Evolutionary conservation across 352 stramenopile species (phyloP).

Genomic region (Saprolegnia parasitica): DNA sequence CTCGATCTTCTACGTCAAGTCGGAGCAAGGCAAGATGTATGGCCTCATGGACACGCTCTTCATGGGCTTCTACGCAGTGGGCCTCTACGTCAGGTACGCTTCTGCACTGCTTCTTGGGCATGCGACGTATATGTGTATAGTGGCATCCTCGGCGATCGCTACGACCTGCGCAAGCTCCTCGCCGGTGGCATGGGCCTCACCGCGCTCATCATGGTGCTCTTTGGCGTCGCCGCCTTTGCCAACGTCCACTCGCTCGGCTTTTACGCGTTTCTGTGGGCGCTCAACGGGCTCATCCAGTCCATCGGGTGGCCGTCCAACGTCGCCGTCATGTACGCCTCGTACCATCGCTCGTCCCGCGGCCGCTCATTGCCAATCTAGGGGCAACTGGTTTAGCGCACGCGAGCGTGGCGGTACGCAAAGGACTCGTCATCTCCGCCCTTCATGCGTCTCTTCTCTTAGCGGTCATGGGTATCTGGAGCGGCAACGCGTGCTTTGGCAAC

Average conservation of each 20-base stretch:
- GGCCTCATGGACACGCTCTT: slow-evolving; percentile 77
- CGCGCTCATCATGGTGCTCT: slow-evolving; percentile 47
- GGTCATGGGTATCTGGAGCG: slow-evolving; percentile 94
- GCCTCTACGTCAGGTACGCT: slow-evolving; percentile 59
- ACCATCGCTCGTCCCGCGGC: slow-evolving; percentile 59
- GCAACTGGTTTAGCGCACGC: slow-evolving; percentile 88
- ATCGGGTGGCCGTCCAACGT: slow-evolving; percentile 71
- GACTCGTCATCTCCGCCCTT: slow-evolving; percentile 4
- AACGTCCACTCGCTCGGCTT: slow-evolving; percentile 65
- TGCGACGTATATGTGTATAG: slow-evolving; percentile 30
- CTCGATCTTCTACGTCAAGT: slow-evolving; percentile 47
- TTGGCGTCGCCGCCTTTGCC: slow-evolving; percentile 53
- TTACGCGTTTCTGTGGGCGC: slow-evolving; percentile 61
- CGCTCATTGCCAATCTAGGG: slow-evolving; percentile 80
- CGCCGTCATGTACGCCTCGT: slow-evolving; percentile 62
- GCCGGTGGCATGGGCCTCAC: slow-evolving; percentile 66
- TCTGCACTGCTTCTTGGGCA: neutral
- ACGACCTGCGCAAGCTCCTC: slow-evolving; percentile 66
- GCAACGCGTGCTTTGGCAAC: slow-evolving; percentile 95
- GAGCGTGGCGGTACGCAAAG: slow-evolving; percentile 51
- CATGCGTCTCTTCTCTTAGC: slow-evolving; percentile 38
- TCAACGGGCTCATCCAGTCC: slow-evolving; percentile 81
- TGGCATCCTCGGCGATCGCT: slow-evolving; percentile 62
- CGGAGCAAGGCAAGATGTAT: slow-evolving; percentile 76
- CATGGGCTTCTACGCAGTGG: slow-evolving; percentile 68